Evolutionary conservation across 2,329 filamentous ascomycete genomes (phyloP), one percentile per base, ranked within the genome.

Genomic region (Diaporthe ilicicola): DNA sequence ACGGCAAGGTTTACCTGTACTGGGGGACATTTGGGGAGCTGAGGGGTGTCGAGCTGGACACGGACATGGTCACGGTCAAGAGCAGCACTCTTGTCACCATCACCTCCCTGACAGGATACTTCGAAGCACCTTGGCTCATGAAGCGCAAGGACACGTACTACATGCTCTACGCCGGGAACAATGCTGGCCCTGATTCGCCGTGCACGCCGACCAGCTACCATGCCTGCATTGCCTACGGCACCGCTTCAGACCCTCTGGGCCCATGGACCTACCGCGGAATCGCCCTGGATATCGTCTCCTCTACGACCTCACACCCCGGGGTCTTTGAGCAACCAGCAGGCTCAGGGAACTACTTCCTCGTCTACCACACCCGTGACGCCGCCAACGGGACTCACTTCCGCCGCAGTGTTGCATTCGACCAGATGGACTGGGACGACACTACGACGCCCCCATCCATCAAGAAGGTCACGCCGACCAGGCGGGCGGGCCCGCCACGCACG

Each of bases 121-220:
- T 82, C 59, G 81, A 82, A 65, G 82, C 80, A 0, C 78, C 82
- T 0, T 83, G 81, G 81, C 71, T 83, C 9, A 80, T 80, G 69
- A 81, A 80, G 74, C 77, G 78, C 0, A 75, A 75, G 1, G 69
- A 69, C 5, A 81, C 80, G 0, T 82, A 82, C 73, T 83, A 83
- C 74, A 78, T 82, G 76, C 74, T 83, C 6, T 82, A 82, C 54
- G 80, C 81, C 1, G 81, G 78, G 4, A 82, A 83, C 70, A 81
- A 81, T 69, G 80, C 79, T 1, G 80, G 79, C 2, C 69, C 77
- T 1, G 72, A 76, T 68, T 82, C 80, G 1, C 80, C 80, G 1
- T 82, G 80, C 74, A 81, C 80, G 1, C 80, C 80, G 7, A 82
- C 80, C 1, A 79, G 77, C 13, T 82, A 81, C 71, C 80, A 82